These are phyloP conservation scores for Candida adriatica DNA, from an alignment of 805 yeast species.

Conservation along the genomic window DNA sequence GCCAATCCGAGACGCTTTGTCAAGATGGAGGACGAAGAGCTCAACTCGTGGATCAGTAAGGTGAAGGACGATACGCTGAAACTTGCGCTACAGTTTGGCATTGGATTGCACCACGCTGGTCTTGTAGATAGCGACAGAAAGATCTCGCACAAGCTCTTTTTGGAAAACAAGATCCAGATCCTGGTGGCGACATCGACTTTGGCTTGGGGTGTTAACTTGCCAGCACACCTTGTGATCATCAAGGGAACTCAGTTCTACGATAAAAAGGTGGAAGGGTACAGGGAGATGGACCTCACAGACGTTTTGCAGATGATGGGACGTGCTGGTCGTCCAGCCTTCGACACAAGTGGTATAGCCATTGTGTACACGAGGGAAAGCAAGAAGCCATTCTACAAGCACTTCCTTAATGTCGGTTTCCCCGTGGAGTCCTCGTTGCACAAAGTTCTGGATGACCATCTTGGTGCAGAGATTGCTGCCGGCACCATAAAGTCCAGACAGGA, in stretches of 20 bases:
- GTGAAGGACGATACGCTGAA: constrained; percentile 73
- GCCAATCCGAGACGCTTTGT: constrained; percentile 56
- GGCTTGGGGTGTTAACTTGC: constrained; percentile 99
- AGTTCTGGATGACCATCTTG: constrained; percentile 82
- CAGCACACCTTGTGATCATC: constrained; percentile 94
- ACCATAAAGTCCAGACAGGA: constrained; percentile 83
- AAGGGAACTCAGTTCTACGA: constrained; percentile 97
- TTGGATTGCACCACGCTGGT: constrained; percentile 97
- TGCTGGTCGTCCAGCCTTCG: constrained; percentile 98
- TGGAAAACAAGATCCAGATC: constrained; percentile 78
- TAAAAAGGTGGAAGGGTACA: constrained; percentile 87
- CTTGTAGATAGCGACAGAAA: constrained; percentile 87
- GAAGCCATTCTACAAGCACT: constrained; percentile 78
- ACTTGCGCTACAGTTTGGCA: constrained; percentile 74
- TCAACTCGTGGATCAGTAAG: constrained; percentile 52
- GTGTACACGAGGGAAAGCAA: constrained; percentile 77
- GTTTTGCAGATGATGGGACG: constrained; percentile 98
- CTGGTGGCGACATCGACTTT: constrained; percentile 93
- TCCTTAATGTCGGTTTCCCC: constrained; percentile 91
- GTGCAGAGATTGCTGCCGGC: constrained; percentile 90
- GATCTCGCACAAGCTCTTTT: constrained; percentile 78
- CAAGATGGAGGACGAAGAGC: constrained; percentile 43
- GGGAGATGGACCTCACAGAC: constrained; percentile 91
- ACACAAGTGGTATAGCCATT: constrained; percentile 86
- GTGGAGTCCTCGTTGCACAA: constrained; percentile 80